Evolutionary conservation across 2,329 filamentous ascomycete species (phyloP), one percentile per base, ranked within the genome.

Genomic region (Cryphonectria parasitica): DNA sequence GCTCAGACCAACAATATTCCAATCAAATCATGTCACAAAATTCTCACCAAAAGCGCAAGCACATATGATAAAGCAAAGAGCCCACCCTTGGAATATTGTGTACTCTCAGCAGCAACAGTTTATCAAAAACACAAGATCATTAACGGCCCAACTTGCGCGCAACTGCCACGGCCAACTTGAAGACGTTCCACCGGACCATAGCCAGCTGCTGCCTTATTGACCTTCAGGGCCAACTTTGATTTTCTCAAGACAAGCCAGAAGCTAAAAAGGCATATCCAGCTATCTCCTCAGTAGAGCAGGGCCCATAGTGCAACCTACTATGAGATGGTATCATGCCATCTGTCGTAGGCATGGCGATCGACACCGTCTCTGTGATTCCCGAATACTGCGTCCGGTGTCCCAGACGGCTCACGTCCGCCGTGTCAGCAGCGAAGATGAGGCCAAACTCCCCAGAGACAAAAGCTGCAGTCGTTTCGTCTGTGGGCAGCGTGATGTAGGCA

Each of bases 301-400:
- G 43, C 8, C 70, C 70, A 17, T 64, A 49, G 15, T 70, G 70
- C 52, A 72, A 10, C 10, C 67, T 19, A 2, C 28, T 49, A 17
- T 72, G 64, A 3, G 52, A 19, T 5, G 68, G 64, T 6, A 69
- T 64, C 41, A 56, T 15, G 2, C 65, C 70, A 34, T 69, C 64
- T 6, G 17, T 22, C 0, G 81, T 73, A 13, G 82, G 83, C 49
- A 84, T 73, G 71, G 79, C 71, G 54, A 84, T 45, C 1, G 76
- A 72, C 11, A 81, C 73, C 8, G 83, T 84, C 54, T 77, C 75
- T 41, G 80, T 77, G 25, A 74, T 71, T 5, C 80, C 77, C 1
- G 82, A 82, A 71, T 83, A 85, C 43, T 72, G 71, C 2, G 83
- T 83, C 3, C 74, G 73, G 76, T 86, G 84, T 0, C 84, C 84